Base-by-base conservation (phyloP, 345 rosid genomes). In the Trapa incisa region DNA sequence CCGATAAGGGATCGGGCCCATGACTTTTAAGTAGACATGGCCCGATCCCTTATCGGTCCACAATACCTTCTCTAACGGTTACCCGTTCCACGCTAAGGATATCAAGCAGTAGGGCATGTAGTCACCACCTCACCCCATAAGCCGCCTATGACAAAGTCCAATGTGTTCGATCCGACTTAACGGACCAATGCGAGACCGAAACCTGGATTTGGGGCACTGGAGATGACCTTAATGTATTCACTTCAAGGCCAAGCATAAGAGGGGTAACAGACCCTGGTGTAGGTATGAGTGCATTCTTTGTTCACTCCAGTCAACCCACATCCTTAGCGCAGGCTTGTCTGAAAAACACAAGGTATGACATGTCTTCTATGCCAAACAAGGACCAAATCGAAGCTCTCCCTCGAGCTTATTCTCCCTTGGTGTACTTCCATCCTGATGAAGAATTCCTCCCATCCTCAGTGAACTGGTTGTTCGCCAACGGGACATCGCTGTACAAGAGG, bases 391-490 rank as follows among this genome's bases (percentile, higher is more conserved):
- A 57, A 17, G 47, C 76, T 29, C 64, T 73, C 6, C 37, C 68
- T 45, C 56, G 42, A 47, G 65, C 42, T 29, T 73, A 73, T 38
- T 14, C 72, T 47, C 76, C 76, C n/a, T 17, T 42, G 2, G 48
- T 73, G 15, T 73, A 73, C 60, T 73, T 73, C 54, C 76, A 73
- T 50, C 72, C 76, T 6, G 68, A 73, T 6, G 76, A 73, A 64
- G 64, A 4, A 2, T 73, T 39, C 47, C 72, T 73, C 39, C 76
- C 76, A 4, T 68, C 72, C 36, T 53, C 76, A 13, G 76, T 73
- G 13, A 36, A 37, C 58, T 73, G 76, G 76, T 68, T 73, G 45
- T 73, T 73, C 65, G 36, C 65, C 16, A 73, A 73, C 37, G 76
- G 76, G 22, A 69, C 68, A 14, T 47, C 68, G 42, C 56, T 73